These are phyloP conservation scores for Flueggea neowawraea DNA, from an alignment of 441 rosid genomes.

Conservation along the genomic window DNA sequence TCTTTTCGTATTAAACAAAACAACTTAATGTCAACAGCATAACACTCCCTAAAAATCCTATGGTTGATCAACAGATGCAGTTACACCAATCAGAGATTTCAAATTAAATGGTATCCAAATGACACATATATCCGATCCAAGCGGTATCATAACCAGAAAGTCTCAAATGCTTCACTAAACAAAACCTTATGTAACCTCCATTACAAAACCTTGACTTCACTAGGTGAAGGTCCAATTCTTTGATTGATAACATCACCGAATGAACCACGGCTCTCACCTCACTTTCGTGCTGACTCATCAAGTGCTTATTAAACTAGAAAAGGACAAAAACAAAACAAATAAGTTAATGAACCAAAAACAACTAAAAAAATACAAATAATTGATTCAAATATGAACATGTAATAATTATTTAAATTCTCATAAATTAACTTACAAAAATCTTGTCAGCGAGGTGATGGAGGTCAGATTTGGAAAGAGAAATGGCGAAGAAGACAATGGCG, in stretches of 20 bases:
- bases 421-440: conserved; percentile 43
- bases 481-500: too few relatives aligned
- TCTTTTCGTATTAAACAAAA: too few relatives aligned
- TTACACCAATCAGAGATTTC: too few relatives aligned
- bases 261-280: conserved; percentile 57
- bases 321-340: conserved; percentile 9
- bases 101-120: too few relatives aligned
- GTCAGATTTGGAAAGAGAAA: too few relatives aligned
- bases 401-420: background rate
- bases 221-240: conserved; percentile 47
- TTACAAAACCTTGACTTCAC: conserved; percentile 64
- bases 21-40: too few relatives aligned
- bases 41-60: too few relatives aligned
- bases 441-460: conserved; percentile 70
- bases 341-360: background rate
- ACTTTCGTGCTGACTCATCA: conserved; percentile 48
- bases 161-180: conserved; percentile 68
- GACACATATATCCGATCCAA: too few relatives aligned
- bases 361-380: too few relatives aligned
- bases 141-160: conserved; percentile 84
- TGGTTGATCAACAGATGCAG: too few relatives aligned
- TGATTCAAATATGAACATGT: background rate
- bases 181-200: conserved; percentile 76
- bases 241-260: conserved; percentile 51
- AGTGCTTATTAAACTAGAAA: conserved; percentile 51